Conservation (phyloP, 352 stramenopile genomes). For the Pythium folliculosum region DNA sequence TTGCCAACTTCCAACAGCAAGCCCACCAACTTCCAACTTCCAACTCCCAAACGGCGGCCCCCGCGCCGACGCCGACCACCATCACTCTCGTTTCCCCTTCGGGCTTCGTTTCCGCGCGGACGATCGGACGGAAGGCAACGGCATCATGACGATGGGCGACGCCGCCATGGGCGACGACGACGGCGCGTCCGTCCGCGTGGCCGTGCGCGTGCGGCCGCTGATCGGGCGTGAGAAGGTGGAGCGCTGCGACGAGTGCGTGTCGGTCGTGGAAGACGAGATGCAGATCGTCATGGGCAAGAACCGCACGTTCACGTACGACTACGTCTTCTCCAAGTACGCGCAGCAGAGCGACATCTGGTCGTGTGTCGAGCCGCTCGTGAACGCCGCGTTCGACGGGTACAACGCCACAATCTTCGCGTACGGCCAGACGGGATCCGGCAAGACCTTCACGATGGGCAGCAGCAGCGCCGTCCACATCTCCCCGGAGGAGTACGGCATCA, state of each 20-base stretch:
- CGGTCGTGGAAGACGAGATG: slow-evolving; percentile 76
- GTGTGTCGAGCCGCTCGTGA: slow-evolving; percentile 81
- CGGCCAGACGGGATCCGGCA: slow-evolving; percentile 84
- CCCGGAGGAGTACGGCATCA: slow-evolving; percentile 86
- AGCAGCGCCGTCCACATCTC: slow-evolving; percentile 79
- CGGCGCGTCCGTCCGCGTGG: slow-evolving; percentile 72
- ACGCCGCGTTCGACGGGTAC: slow-evolving; percentile 86
- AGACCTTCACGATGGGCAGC: slow-evolving; percentile 90
- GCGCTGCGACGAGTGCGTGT: slow-evolving; percentile 86
- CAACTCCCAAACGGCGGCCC: background rate
- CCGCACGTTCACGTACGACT: slow-evolving; percentile 90
- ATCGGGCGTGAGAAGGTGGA: slow-evolving; percentile 89
- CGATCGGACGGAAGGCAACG: background rate
- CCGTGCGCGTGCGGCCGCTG: slow-evolving; percentile 83
- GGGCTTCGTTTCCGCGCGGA: background rate
- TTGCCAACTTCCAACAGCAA: background rate
- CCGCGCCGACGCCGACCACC: background rate
- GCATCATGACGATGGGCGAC: slow-evolving; percentile 7
- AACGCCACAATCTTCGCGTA: slow-evolving; percentile 91
- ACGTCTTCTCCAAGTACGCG: slow-evolving; percentile 85
- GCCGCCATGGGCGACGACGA: slow-evolving; percentile 46
- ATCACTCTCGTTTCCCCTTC: slow-evolving; percentile 21
- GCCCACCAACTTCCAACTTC: slow-evolving; percentile 1
- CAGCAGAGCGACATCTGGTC: slow-evolving; percentile 86
- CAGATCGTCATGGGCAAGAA: slow-evolving; percentile 90